Conservation (phyloP, 106 monocot genomes). For the Chionographis japonica region DNA sequence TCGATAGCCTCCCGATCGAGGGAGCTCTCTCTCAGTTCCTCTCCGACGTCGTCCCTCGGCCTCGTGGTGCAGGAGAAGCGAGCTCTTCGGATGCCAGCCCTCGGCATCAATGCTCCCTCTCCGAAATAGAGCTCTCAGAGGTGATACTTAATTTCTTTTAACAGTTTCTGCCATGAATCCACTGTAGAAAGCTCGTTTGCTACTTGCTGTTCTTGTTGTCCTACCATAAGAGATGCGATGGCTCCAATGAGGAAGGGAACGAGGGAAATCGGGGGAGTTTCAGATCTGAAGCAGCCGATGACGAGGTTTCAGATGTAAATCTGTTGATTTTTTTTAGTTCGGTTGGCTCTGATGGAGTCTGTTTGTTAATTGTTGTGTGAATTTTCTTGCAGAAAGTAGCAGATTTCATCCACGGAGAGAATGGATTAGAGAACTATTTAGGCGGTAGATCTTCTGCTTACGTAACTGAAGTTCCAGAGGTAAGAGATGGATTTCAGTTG, state of each 20-base stretch:
- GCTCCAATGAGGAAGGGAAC: not conserved
- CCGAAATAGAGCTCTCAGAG: not conserved
- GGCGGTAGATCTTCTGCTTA: constrained; percentile 1
- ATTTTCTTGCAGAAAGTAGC: constrained; percentile 29
- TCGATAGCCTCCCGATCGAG: constrained; percentile 43
- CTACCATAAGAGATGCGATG: no score
- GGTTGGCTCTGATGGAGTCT: not conserved
- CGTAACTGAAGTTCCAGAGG: constrained; percentile 18
- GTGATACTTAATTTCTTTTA: not conserved
- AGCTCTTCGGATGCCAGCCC: not conserved
- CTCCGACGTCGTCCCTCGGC: constrained; percentile 43
- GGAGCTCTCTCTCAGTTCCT: constrained; percentile 51
- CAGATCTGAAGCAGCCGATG: constrained; percentile 2
- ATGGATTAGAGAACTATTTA: not conserved
- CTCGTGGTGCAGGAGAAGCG: constrained; percentile 3
- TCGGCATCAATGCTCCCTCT: not conserved
- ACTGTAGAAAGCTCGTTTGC: no score
- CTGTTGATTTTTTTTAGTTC: not conserved
- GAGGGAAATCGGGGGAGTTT: not conserved
- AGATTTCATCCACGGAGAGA: constrained; percentile 26
- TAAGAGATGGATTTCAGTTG: constrained; percentile 10
- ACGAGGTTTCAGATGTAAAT: not conserved
- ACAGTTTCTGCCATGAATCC: not conserved
- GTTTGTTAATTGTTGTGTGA: not conserved
- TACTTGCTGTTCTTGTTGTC: no score